These are phyloP conservation scores for Citropsis articulata DNA, from an alignment of 345 rosid species.

Conservation along the genomic window DNA sequence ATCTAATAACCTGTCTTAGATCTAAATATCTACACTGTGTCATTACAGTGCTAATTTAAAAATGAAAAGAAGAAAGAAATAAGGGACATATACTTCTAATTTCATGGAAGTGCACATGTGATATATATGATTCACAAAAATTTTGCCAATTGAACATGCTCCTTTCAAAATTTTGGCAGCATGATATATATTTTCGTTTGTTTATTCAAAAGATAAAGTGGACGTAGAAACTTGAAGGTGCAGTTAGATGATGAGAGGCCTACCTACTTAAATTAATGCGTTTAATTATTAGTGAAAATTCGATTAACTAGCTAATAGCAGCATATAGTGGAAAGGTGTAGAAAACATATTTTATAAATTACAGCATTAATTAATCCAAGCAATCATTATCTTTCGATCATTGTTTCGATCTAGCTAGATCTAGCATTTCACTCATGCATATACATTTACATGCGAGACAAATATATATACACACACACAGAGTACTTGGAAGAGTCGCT, in stretches of 20 bases:
- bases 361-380: neutral
- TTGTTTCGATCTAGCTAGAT: neutral
- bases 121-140: neutral
- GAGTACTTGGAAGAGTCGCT: neutral
- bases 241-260: neutral
- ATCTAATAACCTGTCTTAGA: too few species aligned
- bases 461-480: too few species aligned
- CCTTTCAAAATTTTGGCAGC: too few species aligned
- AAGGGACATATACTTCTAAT: too few species aligned
- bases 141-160: too few species aligned
- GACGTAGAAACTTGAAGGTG: neutral
- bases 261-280: neutral
- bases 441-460: too few species aligned
- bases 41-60: too few species aligned
- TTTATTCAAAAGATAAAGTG: slow-evolving; percentile 14
- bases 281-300: neutral
- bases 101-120: too few species aligned
- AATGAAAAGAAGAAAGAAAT: too few species aligned
- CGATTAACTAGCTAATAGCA: neutral
- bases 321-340: neutral
- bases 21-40: too few species aligned
- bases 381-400: slow-evolving; percentile 7
- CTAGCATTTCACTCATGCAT: neutral
- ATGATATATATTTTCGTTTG: neutral
- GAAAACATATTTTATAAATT: neutral